phyloP scores from a whole-genome alignment of 331 rosid species.

The Malus hybrid region DNA sequence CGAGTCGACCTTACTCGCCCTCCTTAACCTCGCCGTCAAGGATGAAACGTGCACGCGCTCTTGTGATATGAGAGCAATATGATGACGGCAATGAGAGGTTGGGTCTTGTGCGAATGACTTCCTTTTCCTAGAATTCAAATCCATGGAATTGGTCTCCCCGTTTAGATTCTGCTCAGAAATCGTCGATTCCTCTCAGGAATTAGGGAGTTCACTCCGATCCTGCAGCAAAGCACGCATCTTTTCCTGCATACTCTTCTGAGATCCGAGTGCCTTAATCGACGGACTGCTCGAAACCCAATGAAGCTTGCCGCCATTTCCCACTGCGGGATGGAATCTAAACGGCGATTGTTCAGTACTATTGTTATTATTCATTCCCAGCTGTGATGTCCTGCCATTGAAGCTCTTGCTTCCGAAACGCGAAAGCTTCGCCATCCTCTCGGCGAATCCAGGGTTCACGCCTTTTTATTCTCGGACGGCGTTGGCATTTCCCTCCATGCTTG shows the following conservation, averaged over 20 bases:
- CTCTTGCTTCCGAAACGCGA: conserved; percentile 89
- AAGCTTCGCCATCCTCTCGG: conserved; percentile 78
- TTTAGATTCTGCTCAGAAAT: conserved; percentile 46
- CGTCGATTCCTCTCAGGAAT: conserved; percentile 66
- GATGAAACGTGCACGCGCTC: conserved; percentile 44
- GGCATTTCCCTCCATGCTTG: conserved; percentile 18
- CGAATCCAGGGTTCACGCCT: conserved; percentile 95
- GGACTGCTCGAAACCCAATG: conserved; percentile 75
- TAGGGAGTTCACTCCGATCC: conserved; percentile 23
- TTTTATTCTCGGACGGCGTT: conserved; percentile 29
- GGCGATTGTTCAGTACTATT: conserved; percentile 7
- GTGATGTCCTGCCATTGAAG: conserved; percentile 53
- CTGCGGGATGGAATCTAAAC: conserved; percentile 27
- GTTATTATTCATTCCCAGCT: conserved; percentile 26
- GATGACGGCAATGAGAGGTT: too few relatives aligned
- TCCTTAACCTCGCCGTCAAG: conserved; percentile 88
- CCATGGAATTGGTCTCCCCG: conserved; percentile 30
- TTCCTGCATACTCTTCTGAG: conserved; percentile 34
- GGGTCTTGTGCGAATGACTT: conserved; percentile 64
- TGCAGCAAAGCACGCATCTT: conserved; percentile 25
- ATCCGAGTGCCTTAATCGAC: conserved; percentile 54
- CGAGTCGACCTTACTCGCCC: conserved; percentile 71
- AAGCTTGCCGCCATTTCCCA: conserved; percentile 34
- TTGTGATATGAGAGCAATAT: too few relatives aligned
- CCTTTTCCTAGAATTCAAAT: conserved; percentile 61